phyloP scores from a whole-genome alignment of 1,139 yeast species.

The Suhomyces bolitotheri region DNA sequence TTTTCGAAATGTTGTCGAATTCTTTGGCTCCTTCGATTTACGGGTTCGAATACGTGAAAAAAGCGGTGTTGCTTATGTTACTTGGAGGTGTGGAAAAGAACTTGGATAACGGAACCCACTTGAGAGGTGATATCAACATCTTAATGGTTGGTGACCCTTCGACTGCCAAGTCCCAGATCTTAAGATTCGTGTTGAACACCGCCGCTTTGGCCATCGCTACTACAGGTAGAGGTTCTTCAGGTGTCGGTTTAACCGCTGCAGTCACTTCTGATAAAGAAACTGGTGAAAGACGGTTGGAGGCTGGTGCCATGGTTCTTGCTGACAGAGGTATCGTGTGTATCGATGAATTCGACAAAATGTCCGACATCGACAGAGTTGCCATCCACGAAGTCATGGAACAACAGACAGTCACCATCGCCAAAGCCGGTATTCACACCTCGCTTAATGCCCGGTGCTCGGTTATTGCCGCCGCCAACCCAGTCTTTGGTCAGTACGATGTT shows the following conservation, averaged over 20 bases:
- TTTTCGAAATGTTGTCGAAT: constrained; percentile 77
- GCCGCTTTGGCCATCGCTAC: constrained; percentile 97
- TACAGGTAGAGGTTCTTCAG: constrained; percentile 98
- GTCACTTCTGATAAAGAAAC: constrained; percentile 96
- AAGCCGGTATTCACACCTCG: constrained; percentile 97
- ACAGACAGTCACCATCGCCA: constrained; percentile 97
- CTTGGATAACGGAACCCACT: constrained; percentile 91
- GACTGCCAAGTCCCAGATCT: constrained; percentile 94
- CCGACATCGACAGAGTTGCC: constrained; percentile 94
- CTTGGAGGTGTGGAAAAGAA: constrained; percentile 95
- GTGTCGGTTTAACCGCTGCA: constrained; percentile 99
- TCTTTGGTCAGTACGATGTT: constrained; percentile 94
- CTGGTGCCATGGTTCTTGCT: constrained; percentile 99
- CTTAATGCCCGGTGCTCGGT: constrained; percentile 96
- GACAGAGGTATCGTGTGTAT: constrained; percentile 97
- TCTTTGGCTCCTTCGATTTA: constrained; percentile 95
- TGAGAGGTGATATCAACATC: constrained; percentile 95
- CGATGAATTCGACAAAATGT: constrained; percentile 98
- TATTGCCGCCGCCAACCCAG: constrained; percentile 98
- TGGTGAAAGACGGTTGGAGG: constrained; percentile 94
- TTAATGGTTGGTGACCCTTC: constrained; percentile 99
- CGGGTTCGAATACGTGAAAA: constrained; percentile 88
- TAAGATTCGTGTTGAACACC: constrained; percentile 90
- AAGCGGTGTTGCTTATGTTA: constrained; percentile 87
- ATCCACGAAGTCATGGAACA: constrained; percentile 99